Evolutionary conservation across 2,329 filamentous ascomycete species (phyloP).

Genomic region (Cladosporium austrohemisphaericum): DNA sequence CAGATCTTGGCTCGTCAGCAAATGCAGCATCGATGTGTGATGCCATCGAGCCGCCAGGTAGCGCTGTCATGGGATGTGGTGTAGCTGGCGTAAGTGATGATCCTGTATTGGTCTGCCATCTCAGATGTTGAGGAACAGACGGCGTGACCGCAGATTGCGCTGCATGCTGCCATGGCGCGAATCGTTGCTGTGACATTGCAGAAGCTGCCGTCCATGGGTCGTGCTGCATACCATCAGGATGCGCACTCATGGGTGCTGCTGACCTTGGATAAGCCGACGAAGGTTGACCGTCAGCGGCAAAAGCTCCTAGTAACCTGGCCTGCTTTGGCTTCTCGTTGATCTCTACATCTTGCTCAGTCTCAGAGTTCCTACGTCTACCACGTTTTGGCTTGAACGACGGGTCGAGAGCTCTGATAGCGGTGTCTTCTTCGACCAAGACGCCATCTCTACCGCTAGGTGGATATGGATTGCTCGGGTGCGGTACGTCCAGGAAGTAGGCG

Average conservation of each 20-base stretch:
- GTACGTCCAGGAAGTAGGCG: conserved; percentile 74
- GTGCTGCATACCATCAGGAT: conserved; percentile 41
- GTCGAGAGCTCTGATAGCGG: conserved; percentile 77
- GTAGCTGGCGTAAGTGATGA: conserved; percentile 27
- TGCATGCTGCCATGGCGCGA: conserved; percentile 36
- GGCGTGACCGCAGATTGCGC: conserved; percentile 43
- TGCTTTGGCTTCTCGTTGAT: conserved; percentile 15
- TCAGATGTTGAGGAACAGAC: conserved; percentile 36
- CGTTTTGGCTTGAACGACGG: conserved; percentile 67
- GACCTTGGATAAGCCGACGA: conserved; percentile 52
- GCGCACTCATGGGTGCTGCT: conserved; percentile 50
- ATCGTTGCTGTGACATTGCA: conserved; percentile 35
- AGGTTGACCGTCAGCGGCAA: conserved; percentile 7
- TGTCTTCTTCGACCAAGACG: conserved; percentile 79
- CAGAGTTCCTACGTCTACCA: conserved; percentile 49
- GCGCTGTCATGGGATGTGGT: conserved; percentile 73
- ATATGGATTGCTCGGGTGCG: conserved; percentile 59
- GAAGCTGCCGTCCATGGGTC: conserved; percentile 47
- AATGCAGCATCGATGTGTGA: conserved; percentile 44
- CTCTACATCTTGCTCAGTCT: conserved; percentile 28
- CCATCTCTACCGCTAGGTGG: conserved; percentile 70
- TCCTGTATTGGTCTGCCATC: conserved; percentile 31
- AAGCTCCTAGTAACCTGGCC: conserved; percentile 28
- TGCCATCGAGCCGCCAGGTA: conserved; percentile 59
- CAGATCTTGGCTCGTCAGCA: conserved; percentile 63